Base-by-base conservation (phyloP, 306 rosid genomes). In the Canavalia gladiata region DNA sequence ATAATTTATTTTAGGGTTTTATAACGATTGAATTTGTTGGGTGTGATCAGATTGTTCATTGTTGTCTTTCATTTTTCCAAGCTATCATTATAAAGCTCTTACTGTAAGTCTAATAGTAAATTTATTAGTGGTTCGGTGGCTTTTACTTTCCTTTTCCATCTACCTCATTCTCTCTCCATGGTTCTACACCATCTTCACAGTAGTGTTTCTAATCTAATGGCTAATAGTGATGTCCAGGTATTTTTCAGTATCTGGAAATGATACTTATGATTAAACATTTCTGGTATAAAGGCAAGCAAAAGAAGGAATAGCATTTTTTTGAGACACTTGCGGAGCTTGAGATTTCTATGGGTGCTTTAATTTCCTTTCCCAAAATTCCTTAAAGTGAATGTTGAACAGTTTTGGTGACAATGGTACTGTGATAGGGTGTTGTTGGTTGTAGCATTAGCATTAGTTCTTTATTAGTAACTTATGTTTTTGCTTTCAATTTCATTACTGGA, bases 301-400 rank as follows among this genome's bases (percentile, higher is more conserved):
- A 57, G 65, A 52, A 37, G 28, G 6, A 1, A 47, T 49, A 47
- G 43, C 8, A 46, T 81, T 28, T 75, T 34, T n/a, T 39, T 12
- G 11, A 34, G 51, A 55, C 60, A 55, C 46, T 18, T 72, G 62
- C 73, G 41, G 37, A n/a, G 35, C 64, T 73, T 73, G 59, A 64
- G 76, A 30, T 64, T 67, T 81, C 33, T 66, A 9, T 18, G 62
- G 46, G 12, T 67, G 41, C 42, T 66, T 66, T 10, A 28, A 51
- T 56, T 41, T 37, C 11, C 34, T 30, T 34, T 18, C 7, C 33
- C 3, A 45, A 18, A 66, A 33, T 43, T 54, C 6, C 51, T 11
- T 37, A 30, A 60, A 82, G 50, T 66, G 33, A 55, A 75, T 45
- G n/a, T 68, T 12, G 25, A 46, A 63, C 18, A 45, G 77, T 62